phyloP scores from a whole-genome alignment of 1,284 basidiomycete genomes.

The Melampsora medusae region DNA sequence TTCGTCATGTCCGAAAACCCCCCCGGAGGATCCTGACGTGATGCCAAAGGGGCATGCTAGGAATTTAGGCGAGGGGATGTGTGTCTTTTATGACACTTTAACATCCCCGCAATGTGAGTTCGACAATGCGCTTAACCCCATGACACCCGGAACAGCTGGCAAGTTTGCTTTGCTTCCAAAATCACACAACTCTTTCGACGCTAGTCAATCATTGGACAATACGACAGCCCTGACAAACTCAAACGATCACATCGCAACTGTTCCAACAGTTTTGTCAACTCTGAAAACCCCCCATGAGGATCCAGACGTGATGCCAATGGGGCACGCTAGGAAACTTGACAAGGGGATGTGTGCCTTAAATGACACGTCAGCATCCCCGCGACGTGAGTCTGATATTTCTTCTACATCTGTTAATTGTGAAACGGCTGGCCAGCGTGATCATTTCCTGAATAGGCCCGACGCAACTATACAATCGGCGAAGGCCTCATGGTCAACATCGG shows the following conservation, averaged over 20 bases:
- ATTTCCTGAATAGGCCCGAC: neutral
- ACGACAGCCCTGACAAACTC: no score
- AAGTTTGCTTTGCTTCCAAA: neutral
- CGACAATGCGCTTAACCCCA: neutral
- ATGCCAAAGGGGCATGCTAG: slow-evolving; percentile 7
- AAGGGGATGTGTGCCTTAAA: neutral
- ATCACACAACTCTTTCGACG: neutral
- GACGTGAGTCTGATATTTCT: neutral
- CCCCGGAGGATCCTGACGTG: neutral
- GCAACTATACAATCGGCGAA: no score
- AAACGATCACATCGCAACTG: neutral
- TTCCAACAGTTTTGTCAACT: neutral
- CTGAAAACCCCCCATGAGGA: neutral
- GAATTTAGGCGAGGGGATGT: neutral
- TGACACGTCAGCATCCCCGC: slow-evolving; percentile 16
- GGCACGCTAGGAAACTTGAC: slow-evolving; percentile 1
- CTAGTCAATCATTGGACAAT: neutral
- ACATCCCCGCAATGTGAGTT: slow-evolving; percentile 13
- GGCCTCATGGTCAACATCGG: no score
- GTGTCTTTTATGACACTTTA: neutral
- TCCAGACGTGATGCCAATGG: neutral
- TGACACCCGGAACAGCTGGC: neutral
- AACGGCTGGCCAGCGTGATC: slow-evolving; percentile 1
- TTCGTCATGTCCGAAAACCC: slow-evolving; percentile 1
- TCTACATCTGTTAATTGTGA: neutral